These are phyloP conservation scores for Paramecium primaurelia DNA, from an alignment of 73 alveolate genomes.

Conservation along the genomic window DNA sequence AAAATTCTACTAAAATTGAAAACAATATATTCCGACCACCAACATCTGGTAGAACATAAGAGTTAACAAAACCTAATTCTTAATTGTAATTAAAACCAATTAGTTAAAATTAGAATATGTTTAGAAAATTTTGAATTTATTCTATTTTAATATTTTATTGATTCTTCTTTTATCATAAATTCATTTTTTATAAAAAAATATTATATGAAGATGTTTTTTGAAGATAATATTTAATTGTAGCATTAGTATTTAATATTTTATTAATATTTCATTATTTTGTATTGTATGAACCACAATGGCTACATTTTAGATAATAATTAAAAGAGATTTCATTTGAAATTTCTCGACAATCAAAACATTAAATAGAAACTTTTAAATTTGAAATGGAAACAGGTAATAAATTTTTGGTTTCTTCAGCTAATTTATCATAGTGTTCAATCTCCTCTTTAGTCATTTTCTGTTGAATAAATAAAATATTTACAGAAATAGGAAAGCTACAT, in stretches of 20 bases:
- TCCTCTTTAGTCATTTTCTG: not conserved
- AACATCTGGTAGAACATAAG: not conserved
- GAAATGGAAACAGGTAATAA: not conserved
- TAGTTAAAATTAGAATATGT: not conserved
- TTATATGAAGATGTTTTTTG: no score
- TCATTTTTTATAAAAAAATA: no score
- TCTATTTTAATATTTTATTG: not conserved
- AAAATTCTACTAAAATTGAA: not conserved
- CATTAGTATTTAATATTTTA: not conserved
- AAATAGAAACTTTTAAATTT: not conserved
- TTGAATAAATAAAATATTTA: not conserved
- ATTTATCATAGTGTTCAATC: not conserved
- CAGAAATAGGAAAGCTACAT: not conserved
- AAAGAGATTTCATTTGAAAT: not conserved
- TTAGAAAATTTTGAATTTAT: not conserved
- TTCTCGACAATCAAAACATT: not conserved
- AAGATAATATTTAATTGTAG: not conserved
- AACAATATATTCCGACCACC: not conserved
- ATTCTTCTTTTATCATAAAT: not conserved
- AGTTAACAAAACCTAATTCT: not conserved
- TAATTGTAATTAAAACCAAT: not conserved
- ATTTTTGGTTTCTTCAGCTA: not conserved
- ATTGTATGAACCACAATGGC: constrained; percentile 16
- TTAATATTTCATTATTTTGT: not conserved
- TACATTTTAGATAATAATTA: not conserved